These are phyloP conservation scores for Lolium rigidum DNA, from an alignment of 176 grass and related monocot genomes.

Conservation along the genomic window DNA sequence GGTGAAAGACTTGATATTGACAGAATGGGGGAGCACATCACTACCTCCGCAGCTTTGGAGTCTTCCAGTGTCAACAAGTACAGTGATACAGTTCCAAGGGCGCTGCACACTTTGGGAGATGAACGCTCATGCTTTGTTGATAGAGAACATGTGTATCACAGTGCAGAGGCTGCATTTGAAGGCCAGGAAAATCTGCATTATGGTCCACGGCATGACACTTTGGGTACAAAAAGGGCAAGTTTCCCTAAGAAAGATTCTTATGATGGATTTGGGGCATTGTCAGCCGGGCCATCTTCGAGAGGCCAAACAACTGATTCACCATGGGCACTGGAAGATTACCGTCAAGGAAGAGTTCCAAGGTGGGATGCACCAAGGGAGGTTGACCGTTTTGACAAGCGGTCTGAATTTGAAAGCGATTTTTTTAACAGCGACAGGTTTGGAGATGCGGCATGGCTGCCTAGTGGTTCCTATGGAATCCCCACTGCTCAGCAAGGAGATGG, in stretches of 20 bases:
- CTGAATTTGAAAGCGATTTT: constrained; percentile 63
- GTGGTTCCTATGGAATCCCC: constrained; percentile 60
- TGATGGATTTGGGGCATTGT: constrained; percentile 51
- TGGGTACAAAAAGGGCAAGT: constrained; percentile 53
- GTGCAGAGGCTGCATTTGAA: constrained; percentile 49
- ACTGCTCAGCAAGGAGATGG: constrained; percentile 61
- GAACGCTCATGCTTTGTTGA: constrained; percentile 56
- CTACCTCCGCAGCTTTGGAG: constrained; percentile 55
- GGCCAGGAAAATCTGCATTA: constrained; percentile 59
- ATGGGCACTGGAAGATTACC: constrained; percentile 58
- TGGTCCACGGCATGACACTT: constrained; percentile 53
- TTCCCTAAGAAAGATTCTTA: constrained; percentile 67
- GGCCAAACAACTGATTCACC: constrained; percentile 45
- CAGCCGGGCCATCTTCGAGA: constrained; percentile 53
- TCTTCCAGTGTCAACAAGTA: constrained; percentile 63
- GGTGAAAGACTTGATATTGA: constrained; percentile 59
- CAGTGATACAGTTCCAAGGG: constrained; percentile 62
- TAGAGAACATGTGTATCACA: constrained; percentile 59
- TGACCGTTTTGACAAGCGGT: constrained; percentile 65
- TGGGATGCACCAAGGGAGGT: constrained; percentile 69
- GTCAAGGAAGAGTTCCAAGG: constrained; percentile 55
- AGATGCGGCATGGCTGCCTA: constrained; percentile 66
- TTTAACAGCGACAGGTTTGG: constrained; percentile 68
- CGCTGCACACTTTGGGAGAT: constrained; percentile 56
- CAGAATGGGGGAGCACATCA: constrained; percentile 59